Evolutionary conservation across 1,284 basidiomycete genomes (phyloP).

Genomic region (Ceratobasidium sp.): DNA sequence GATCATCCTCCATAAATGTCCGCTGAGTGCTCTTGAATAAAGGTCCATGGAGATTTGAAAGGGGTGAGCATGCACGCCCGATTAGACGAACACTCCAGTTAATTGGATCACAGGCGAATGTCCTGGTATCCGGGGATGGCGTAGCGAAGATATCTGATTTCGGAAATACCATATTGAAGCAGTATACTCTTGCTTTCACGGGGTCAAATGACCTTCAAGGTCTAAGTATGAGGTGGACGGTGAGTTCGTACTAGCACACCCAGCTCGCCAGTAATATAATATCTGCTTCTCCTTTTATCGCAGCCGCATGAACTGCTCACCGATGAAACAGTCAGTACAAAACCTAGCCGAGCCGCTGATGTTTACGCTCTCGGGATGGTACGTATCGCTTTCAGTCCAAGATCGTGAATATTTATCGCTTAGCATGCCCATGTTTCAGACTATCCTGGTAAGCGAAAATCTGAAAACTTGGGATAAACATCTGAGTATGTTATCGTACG

Average conservation of each 20-base stretch:
- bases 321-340: not conserved
- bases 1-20: not conserved
- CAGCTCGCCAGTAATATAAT: not conserved
- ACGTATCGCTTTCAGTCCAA: not conserved
- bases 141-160: slow-evolving; percentile 3
- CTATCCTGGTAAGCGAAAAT: slow-evolving; percentile 10
- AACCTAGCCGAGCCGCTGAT: not conserved
- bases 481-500: not conserved
- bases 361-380: slow-evolving; percentile 35
- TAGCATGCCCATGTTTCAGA: not conserved
- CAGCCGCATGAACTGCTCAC: not conserved
- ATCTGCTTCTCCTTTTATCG: not conserved
- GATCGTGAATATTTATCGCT: too few relatives aligned
- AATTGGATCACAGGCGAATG: slow-evolving; percentile 1
- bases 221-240: not conserved
- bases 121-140: slow-evolving; percentile 1
- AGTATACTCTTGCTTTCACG: slow-evolving; percentile 9
- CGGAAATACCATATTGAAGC: not conserved
- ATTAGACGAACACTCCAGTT: not conserved
- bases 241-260: not conserved
- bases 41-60: slow-evolving; percentile 22
- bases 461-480: not conserved
- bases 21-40: not conserved
- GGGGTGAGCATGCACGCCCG: not conserved
- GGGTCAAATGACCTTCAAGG: not conserved